Evolutionary conservation across 345 rosid species (phyloP).

Genomic region (Mercurialis annua): DNA sequence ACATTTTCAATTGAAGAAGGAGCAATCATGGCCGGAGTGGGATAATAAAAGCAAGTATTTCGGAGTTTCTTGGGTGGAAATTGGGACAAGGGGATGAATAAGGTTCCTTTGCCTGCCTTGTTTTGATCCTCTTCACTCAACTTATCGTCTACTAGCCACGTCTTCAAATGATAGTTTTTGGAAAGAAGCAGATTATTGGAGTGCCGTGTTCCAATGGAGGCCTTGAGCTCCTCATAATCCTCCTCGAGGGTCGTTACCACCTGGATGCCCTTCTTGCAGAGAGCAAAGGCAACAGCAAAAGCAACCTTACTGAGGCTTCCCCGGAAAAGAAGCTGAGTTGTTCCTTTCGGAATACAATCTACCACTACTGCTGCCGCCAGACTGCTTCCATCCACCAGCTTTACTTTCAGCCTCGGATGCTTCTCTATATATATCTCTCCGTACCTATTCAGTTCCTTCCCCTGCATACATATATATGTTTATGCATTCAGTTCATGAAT

Average conservation of each 20-base stretch:
- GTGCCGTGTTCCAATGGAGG: conserved; percentile 26
- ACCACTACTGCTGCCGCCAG: conserved; percentile 52
- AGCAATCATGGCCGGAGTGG: conserved; percentile 55
- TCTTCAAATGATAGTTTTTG: conserved; percentile 32
- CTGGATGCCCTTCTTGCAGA: conserved; percentile 48
- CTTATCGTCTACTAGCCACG: conserved; percentile 63
- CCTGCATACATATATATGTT: conserved; percentile 21
- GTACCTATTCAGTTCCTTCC: conserved; percentile 48
- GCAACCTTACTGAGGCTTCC: conserved; percentile 59
- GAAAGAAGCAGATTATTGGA: conserved; percentile 38
- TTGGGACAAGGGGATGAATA: conserved; percentile 62
- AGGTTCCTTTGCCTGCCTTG: conserved; percentile 51
- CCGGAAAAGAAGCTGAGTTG: conserved; percentile 41
- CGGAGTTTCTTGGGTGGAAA: conserved; percentile 47
- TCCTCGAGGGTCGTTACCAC: conserved; percentile 35
- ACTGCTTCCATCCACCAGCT: conserved; percentile 65
- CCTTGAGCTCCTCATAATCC: conserved; percentile 40
- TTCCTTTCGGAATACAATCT: conserved; percentile 51
- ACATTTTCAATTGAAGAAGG: conserved; percentile 54
- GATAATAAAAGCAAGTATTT: conserved; percentile 51
- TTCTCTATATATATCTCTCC: conserved; percentile 45
- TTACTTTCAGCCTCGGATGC: conserved; percentile 44
- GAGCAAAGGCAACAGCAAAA: conserved; percentile 38
- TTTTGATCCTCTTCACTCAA: conserved; percentile 44
- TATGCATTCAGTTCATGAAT: too few species aligned